These are phyloP conservation scores for Fusarium sp. DNA, from an alignment of 2,329 filamentous ascomycete species.

Conservation along the genomic window DNA sequence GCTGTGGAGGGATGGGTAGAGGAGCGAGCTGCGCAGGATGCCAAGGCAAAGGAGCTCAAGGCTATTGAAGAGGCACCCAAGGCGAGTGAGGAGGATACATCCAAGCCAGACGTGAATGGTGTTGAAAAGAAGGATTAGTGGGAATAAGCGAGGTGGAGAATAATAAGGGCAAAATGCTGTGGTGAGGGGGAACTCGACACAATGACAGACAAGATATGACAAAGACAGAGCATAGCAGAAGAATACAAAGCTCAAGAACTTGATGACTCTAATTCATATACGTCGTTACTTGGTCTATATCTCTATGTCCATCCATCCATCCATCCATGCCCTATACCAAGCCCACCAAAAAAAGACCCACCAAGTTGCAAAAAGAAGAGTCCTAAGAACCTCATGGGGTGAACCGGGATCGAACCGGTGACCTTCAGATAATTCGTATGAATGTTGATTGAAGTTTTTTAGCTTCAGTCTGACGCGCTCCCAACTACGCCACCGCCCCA, in stretches of 20 bases:
- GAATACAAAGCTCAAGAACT: background rate
- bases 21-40: background rate
- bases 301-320: background rate
- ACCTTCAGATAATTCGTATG: background rate
- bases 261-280: background rate
- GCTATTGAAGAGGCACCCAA: background rate
- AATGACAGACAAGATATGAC: background rate
- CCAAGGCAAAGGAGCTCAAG: background rate
- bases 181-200: background rate
- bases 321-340: background rate
- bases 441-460: background rate
- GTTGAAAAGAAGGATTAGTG: background rate
- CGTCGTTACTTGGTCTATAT: background rate
- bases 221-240: background rate
- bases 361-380: background rate
- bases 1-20: constrained; percentile 13
- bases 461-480: constrained; percentile 2
- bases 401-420: constrained; percentile 4
- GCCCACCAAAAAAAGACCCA: background rate
- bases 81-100: background rate
- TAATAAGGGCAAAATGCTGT: background rate
- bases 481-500: constrained; percentile 1
- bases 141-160: background rate
- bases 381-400: background rate
- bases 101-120: background rate